Percentiles rank a stretch among this genome's conserved stretches.
Evolutionary conservation across 495 filamentous ascomycete genomes (phyloP).

Genomic region (Cudoniella acicularis): DNA sequence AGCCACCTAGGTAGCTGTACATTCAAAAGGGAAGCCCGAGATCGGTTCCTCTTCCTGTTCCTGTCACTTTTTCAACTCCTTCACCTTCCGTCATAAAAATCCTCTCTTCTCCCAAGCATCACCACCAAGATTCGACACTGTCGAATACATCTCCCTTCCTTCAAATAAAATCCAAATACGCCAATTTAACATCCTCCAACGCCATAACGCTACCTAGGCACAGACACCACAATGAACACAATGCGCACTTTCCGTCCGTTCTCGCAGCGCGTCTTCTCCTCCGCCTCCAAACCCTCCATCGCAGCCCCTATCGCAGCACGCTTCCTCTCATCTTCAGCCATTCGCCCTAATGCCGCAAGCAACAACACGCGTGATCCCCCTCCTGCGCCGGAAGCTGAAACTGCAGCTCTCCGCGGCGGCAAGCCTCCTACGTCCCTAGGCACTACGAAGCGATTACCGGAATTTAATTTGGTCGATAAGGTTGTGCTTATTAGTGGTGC

Average conservation of each 20-base stretch:
- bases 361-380: background rate
- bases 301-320: background rate
- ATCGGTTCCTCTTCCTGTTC: background rate
- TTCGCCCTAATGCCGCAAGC: background rate
- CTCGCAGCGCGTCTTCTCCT: background rate
- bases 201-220: too few relatives aligned
- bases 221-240: background rate
- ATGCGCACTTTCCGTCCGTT: background rate
- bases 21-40: background rate
- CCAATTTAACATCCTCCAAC: too few relatives aligned
- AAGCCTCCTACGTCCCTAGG: slow-evolving; percentile 4
- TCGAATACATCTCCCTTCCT: background rate
- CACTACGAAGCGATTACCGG: slow-evolving; percentile 46
- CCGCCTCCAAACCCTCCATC: background rate
- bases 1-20: background rate
- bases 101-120: background rate
- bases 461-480: slow-evolving; percentile 75
- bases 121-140: background rate
- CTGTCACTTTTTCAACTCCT: background rate
- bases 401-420: background rate
- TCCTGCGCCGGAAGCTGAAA: background rate
- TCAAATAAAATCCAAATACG: background rate
- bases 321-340: background rate
- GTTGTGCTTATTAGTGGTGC: slow-evolving; percentile 77
- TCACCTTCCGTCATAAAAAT: background rate